phyloP scores from a whole-genome alignment of 108 stramenopile species.

The Cyclostephanos invisitatus region DNA sequence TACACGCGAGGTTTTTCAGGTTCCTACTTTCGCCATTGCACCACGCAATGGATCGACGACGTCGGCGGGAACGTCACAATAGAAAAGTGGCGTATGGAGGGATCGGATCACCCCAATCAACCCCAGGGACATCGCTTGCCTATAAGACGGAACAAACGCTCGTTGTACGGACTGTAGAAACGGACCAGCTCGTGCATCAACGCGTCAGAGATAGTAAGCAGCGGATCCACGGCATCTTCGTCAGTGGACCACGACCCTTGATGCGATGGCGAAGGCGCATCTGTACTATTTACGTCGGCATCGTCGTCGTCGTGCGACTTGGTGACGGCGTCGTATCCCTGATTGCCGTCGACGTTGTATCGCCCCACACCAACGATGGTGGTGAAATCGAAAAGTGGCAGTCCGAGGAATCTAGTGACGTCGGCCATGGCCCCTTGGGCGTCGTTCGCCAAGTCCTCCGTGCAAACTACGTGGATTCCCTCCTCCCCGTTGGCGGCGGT shows the following conservation, averaged over 20 bases:
- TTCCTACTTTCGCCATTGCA: slow-evolving; percentile 24
- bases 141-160: slow-evolving; percentile 74
- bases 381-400: slow-evolving; percentile 69
- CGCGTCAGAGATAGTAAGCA: slow-evolving; percentile 67
- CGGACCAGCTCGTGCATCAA: slow-evolving; percentile 55
- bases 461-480: slow-evolving; percentile 72
- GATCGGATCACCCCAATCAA: not conserved
- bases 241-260: slow-evolving; percentile 8
- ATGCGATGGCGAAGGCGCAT: not conserved
- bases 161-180: slow-evolving; percentile 77
- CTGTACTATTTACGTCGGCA: slow-evolving; percentile 12
- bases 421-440: slow-evolving; percentile 51
- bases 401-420: slow-evolving; percentile 65
- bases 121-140: slow-evolving; percentile 72
- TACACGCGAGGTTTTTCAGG: slow-evolving; percentile 29
- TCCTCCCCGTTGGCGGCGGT: slow-evolving; percentile 6
- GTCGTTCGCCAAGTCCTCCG: slow-evolving; percentile 65
- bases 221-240: slow-evolving; percentile 32
- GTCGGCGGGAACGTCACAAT: not conserved
- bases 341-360: slow-evolving; percentile 81
- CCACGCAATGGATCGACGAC: not conserved
- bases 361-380: slow-evolving; percentile 40
- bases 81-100: not conserved
- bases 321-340: slow-evolving; percentile 78
- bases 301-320: slow-evolving; percentile 49